Base-by-base conservation (phyloP, 768 basidiomycete species). In the Polyporus arcularius region DNA sequence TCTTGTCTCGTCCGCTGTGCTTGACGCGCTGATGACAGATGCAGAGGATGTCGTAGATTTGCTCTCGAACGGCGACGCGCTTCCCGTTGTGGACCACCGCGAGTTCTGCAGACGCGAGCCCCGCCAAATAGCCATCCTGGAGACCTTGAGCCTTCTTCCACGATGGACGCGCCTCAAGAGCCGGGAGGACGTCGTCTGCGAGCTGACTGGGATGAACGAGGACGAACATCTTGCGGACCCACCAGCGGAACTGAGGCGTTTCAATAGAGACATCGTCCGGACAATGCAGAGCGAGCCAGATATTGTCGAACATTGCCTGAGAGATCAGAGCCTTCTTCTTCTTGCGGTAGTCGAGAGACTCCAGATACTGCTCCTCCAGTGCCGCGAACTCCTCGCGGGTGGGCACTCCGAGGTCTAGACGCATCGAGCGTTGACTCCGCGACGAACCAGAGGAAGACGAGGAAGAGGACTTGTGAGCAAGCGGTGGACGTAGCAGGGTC, bases 1-100 rank as follows among this genome's bases (percentile, higher is more conserved):
- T 94, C 77, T 85, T 89, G 73, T 94, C 92, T 21, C 91, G 84
- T 30, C 91, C 92, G 14, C 85, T 89, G 68, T 94, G 92, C 10
- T 81, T 77, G 53, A 81, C 76, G 49, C 80, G 79, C 14, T 79
- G 82, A 64, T 94, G 92, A 63, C 85, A 88, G 65, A 87, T 86
- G 65, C 86, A 88, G 43, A 94, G 77, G 42, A 93, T 79, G 65
- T 88, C 86, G 69, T 92, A 93, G 32, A 93, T 82, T 67, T 91
- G 87, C 63, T 92, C 90, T 71, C 82, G 82, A 56, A 91, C 77
- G 11, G 91, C 91, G 5, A 94, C 88, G 4, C 90, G 85, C 12
- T 86, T 80, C 63, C 84, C 79, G 58, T 91, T 86, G 67, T 91
- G 89, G 12, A 90, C 73, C 31, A 94, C 79, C 18, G 91, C 81